Base-by-base conservation (phyloP, 768 basidiomycete species). In the Psilocybe cubensis region DNA sequence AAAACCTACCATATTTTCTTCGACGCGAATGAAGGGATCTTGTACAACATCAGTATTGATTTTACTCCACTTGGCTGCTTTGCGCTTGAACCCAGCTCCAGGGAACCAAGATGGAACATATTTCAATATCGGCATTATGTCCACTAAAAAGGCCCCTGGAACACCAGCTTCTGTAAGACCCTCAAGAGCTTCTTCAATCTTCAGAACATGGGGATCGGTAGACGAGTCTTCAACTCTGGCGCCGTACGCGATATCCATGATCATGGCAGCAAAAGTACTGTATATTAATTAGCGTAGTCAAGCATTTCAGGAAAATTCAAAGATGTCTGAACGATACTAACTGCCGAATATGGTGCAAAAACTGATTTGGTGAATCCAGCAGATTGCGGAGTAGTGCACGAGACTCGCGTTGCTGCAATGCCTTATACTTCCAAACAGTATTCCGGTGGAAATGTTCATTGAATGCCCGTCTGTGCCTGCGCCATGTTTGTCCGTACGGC, bases 401-500 rank as follows among this genome's bases (percentile, higher is more conserved):
- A 9, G 75, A 73, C 54, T 79, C 79, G 52, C 72, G 77, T 2
- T 71, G 67, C 61, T 83, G 82, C 20, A 74, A 66, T 7, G 78
- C 77, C 68, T 80, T 76, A 61, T 81, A 81, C 1, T 69, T 72
- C 1, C 71, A 68, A 2, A 75, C 72, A 4, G 67, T 69, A 2
- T 74, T 72, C 1, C 77, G 73, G 24, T 76, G 76, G 57, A 84
- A 83, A 55, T 80, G 76, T n/a, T 78, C 72, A 54, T 83, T 77
- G 58, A 85, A 81, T 69, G 77, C 70, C 42, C 74, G 74, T 29
- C 83, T 76, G 59, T 82, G 83, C 28, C 71, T 71, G 50, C 74
- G 76, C 78, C 81, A 84, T 53, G 72, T 54, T 7, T 56, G 31
- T 41, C 59, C 59, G 41, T 67, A 83, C 1, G 76, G 76, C 72